Conservation (phyloP, 345 rosid genomes). For the Corchorus capsularis region DNA sequence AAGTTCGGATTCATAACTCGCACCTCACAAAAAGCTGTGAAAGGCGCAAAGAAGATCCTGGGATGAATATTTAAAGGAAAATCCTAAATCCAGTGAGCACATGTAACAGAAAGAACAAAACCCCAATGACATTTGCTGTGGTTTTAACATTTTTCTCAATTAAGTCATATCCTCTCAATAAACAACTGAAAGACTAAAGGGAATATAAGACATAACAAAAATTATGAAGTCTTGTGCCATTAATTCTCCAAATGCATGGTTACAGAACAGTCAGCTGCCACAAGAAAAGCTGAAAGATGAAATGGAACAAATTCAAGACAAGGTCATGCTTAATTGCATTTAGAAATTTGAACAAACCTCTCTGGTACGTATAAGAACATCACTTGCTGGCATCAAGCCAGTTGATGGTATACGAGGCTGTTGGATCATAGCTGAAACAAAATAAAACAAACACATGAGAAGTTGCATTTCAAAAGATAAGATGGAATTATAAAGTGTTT, state of each 20-base stretch:
- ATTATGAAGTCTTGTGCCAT: neutral
- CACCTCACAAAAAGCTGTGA: neutral
- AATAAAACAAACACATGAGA: constrained; percentile 22
- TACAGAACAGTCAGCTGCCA: neutral
- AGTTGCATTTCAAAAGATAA: neutral
- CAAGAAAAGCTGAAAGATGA: neutral
- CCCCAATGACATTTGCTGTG: neutral
- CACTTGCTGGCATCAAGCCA: constrained; percentile 86
- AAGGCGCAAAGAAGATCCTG: neutral
- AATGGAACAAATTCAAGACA: neutral
- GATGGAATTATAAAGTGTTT: neutral
- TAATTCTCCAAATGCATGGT: neutral
- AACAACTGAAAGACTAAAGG: neutral
- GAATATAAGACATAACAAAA: neutral
- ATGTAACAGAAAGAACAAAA: neutral
- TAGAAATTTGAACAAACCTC: constrained; percentile 53
- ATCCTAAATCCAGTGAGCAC: neutral
- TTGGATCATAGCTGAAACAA: constrained; percentile 72
- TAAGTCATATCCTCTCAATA: neutral
- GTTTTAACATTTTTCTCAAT: neutral
- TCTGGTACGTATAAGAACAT: constrained; percentile 79
- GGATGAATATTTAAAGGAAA: neutral
- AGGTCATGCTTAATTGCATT: constrained; percentile 10
- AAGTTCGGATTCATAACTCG: neutral
- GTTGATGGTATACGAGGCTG: constrained; percentile 86